phyloP scores from a whole-genome alignment of 2,329 filamentous ascomycete species.

The Diplodia seriata region DNA sequence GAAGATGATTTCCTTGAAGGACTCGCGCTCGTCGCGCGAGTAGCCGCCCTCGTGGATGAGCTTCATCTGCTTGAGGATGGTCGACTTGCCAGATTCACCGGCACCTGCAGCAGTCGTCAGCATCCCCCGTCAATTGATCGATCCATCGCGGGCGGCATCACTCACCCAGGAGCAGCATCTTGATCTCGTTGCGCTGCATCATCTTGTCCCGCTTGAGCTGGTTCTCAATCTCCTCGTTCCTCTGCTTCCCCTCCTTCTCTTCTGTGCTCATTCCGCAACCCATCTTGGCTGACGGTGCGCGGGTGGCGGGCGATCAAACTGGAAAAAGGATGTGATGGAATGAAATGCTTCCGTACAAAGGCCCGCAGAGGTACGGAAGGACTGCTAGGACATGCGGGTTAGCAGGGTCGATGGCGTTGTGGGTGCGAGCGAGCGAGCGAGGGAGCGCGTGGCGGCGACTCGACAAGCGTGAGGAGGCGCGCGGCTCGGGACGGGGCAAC shows the following conservation, averaged over 20 bases:
- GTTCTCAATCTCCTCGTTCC: slow-evolving; percentile 99
- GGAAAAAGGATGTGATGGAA: slow-evolving; percentile 17
- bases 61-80: slow-evolving; percentile 97
- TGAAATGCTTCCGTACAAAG: slow-evolving; percentile 29
- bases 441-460: slow-evolving; percentile 27
- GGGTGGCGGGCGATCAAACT: slow-evolving; percentile 8
- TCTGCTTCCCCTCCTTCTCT: slow-evolving; percentile 99
- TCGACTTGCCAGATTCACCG: slow-evolving; percentile 97
- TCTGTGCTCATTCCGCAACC: slow-evolving; percentile 99
- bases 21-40: slow-evolving; percentile 82
- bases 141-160: slow-evolving; percentile 39
- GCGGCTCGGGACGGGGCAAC: slow-evolving; percentile 22
- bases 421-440: slow-evolving; percentile 29
- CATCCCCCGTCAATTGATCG: slow-evolving; percentile 20
- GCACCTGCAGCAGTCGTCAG: slow-evolving; percentile 67
- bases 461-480: slow-evolving; percentile 26
- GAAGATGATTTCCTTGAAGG: slow-evolving; percentile 75
- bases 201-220: slow-evolving; percentile 98
- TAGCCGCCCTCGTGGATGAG: slow-evolving; percentile 99
- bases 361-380: slow-evolving; percentile 32
- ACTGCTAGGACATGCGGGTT: slow-evolving; percentile 15
- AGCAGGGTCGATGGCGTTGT: slow-evolving; percentile 17
- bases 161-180: slow-evolving; percentile 98
- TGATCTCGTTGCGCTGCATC: slow-evolving; percentile 99
- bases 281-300: slow-evolving; percentile 68